Base-by-base conservation (phyloP, 306 rosid genomes). In the Cajanus cajan region DNA sequence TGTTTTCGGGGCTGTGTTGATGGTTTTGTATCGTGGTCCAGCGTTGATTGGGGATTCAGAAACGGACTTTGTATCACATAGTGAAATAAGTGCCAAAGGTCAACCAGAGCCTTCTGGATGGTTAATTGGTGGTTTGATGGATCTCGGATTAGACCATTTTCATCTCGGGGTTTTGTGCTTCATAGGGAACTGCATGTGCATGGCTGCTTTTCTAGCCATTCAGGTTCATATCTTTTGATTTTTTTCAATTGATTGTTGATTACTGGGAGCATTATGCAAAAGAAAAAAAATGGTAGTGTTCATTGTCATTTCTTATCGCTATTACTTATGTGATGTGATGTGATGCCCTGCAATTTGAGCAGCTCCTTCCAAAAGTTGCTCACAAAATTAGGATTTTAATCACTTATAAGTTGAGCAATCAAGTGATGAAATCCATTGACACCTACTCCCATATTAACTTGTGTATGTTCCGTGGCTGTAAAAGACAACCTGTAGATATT, bases 41-140 rank as follows among this genome's bases (percentile, higher is more conserved):
- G 86, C 92, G 44, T 82, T 95, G 90, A 68, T 92, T 41, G 97
- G 97, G 73, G 74, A 73, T 76, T 2, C 86, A 48, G 98, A 90
- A 72, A 59, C 59, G 28, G 98, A 92, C 79, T 74, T 83, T 45
- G 12, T 78, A 71, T 76, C 83, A 37, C 95, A 87, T 1, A 89
- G 59, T 62, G 98, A 92, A 88, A 90, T 90, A 85, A 91, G 86
- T 82, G 98, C 92, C 19, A 89, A 78, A 85, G 91, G 98, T 75
- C 98, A 95, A 86, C 98, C 97, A 19, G 98, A 95, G 86, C 97
- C 97, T 58, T 76, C 85, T 77, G 97, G 97, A 84, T 92, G 96
- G 98, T 81, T 95, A 55, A 76, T 90, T 85, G 68, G 91, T 22
- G 81, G 87, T 84, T 89, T 92, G 73, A 73, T 71, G 82, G 90